Base-by-base conservation (phyloP, 2,329 filamentous ascomycete species). In the Fusarium sp. region DNA sequence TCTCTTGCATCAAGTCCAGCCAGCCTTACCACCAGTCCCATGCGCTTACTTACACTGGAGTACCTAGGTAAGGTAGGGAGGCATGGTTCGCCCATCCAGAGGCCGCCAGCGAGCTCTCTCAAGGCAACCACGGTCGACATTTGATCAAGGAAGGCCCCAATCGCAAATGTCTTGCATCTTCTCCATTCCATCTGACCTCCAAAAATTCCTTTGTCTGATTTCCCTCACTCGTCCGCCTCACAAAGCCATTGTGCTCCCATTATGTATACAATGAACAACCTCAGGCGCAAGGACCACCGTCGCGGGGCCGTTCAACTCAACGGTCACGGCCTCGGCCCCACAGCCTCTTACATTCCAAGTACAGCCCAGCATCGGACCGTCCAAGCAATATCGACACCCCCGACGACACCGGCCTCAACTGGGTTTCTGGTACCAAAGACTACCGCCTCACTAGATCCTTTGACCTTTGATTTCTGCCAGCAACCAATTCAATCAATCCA, bases 251-350 rank as follows among this genome's bases (percentile, higher is more conserved):
- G 50, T 55, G 20, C 33, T 27, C 39, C n/a, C 31, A 23, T n/a
- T 9, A 29, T 29, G 27, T 27, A 29, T 17, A 42, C 45, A 39
- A 66, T 66, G 63, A 45, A 66, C 17, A 49, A 50, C 45, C 37
- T 53, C 35, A 63, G 33, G 40, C 63, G 43, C 37, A 55, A 46
- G 58, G 42, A 45, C 48, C 61, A 45, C 43, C 61, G 40, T 18
- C 48, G 43, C 48, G 39, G 62, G 61, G 54, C 54, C 48, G 48
- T 61, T 8, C 18, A 45, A 18, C 21, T 36, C 23, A 49, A 50
- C 39, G 42, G 43, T 41, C 25, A 14, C 36, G 17, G n/a, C 15
- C 21, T 40, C 65, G 65, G 66, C 66, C 66, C 66, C 66, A 69
- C 66, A 29, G 25, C 25, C 25, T 25, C 25, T 5, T n/a, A n/a